phyloP scores from a whole-genome alignment of 768 basidiomycete species.

The Leucocoprinus birnbaumii region DNA sequence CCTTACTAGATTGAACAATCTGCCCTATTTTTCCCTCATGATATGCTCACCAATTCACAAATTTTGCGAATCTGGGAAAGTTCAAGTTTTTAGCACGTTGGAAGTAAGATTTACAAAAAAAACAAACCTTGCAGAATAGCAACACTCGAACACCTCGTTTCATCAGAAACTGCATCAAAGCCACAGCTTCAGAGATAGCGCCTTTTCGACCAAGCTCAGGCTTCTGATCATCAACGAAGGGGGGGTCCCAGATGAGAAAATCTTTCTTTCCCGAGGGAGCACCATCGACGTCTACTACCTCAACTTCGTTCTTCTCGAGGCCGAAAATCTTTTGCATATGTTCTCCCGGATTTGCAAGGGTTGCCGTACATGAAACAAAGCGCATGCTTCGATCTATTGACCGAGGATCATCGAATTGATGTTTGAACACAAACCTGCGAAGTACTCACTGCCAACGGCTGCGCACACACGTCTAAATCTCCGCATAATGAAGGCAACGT shows the following conservation, averaged over 20 bases:
- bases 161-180: slow-evolving; percentile 79
- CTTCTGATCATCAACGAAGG: slow-evolving; percentile 51
- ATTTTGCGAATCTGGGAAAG: slow-evolving; percentile 63
- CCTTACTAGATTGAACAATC: slow-evolving; percentile 33
- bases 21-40: neutral
- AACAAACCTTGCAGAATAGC: slow-evolving; percentile 78
- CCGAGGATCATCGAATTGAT: neutral
- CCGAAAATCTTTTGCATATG: slow-evolving; percentile 82
- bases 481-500: slow-evolving; percentile 77
- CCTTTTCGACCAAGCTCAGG: slow-evolving; percentile 52
- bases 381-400: slow-evolving; percentile 47
- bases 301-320: slow-evolving; percentile 55
- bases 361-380: slow-evolving; percentile 88
- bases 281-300: slow-evolving; percentile 74
- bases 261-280: slow-evolving; percentile 82
- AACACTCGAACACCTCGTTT: slow-evolving; percentile 77
- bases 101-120: neutral
- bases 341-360: slow-evolving; percentile 68
- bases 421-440: neutral
- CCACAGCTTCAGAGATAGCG: slow-evolving; percentile 65
- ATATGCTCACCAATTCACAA: slow-evolving; percentile 68
- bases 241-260: slow-evolving; percentile 75
- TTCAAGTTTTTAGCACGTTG: neutral
- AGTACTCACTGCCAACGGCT: slow-evolving; percentile 70
- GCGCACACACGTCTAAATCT: slow-evolving; percentile 73